A percentile compares a stretch with the other conserved stretches of the same genome.
Evolutionary conservation across 2,329 filamentous ascomycete species (phyloP).

Genomic region (Aureobasidium leucospermi): DNA sequence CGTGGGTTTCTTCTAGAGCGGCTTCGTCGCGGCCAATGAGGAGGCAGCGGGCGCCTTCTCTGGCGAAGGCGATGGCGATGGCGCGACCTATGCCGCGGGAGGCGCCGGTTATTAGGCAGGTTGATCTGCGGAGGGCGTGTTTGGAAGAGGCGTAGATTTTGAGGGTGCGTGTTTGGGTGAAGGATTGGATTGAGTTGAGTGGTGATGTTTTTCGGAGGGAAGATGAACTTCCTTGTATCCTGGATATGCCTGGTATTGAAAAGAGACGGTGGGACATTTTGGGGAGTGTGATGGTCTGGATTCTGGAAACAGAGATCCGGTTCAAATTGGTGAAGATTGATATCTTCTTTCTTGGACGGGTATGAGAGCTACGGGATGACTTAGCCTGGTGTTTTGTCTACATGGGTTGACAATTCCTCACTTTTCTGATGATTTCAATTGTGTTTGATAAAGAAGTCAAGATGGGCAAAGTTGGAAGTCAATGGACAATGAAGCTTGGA

Average conservation of each 20-base stretch:
- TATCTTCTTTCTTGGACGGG: neutral
- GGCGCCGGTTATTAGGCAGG: conserved; percentile 40
- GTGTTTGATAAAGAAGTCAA: neutral
- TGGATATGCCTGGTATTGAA: neutral
- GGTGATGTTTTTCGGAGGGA: conserved; percentile 18
- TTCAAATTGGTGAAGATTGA: neutral
- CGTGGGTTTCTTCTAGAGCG: conserved; percentile 1
- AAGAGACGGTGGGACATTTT: neutral
- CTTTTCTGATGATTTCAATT: neutral
- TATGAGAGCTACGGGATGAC: neutral
- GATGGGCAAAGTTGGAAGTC: neutral
- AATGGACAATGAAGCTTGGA: neutral
- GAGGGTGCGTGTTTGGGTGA: neutral
- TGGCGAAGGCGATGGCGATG: conserved; percentile 42
- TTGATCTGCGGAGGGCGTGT: conserved; percentile 14
- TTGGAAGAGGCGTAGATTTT: conserved; percentile 2
- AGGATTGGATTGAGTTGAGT: conserved; percentile 16
- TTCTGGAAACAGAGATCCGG: too few species aligned
- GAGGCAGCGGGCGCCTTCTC: conserved; percentile 32
- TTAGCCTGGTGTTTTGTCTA: neutral
- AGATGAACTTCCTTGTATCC: neutral
- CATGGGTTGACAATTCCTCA: neutral
- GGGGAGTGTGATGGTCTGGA: neutral
- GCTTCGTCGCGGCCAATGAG: conserved; percentile 15
- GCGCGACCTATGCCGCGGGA: conserved; percentile 44